Base-by-base conservation (phyloP, 2,329 filamentous ascomycete species). In the Xylariales sp. region DNA sequence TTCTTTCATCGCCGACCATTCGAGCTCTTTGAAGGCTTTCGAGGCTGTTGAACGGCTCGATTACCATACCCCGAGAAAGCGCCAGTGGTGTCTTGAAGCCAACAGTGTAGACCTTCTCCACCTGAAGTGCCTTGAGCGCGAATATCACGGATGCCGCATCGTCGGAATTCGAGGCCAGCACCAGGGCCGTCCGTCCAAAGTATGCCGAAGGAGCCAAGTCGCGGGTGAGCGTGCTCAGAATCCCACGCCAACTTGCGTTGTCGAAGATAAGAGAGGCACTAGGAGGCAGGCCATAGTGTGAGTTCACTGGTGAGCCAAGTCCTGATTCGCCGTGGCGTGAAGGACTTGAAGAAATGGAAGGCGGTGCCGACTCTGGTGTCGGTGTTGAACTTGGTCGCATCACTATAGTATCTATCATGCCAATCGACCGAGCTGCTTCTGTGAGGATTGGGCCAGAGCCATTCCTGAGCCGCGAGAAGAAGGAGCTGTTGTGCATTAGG, bases 191-290 rank as follows among this genome's bases (percentile, higher is more conserved):
- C 35, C 86, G 80, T 31, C 80, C 82, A 49, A 77, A 78, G 60
- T 91, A 94, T 1, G 88, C 87, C 4, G 86, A 89, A 0, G 88
- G 87, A 0, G 89, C 85, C 51, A 90, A 82, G 53, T 94, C 87
- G 16, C 85, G 77, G 4, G 84, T 93, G 44, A 94, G 69, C 1
- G 87, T 89, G 39, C 86, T 84, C 35, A 88, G 73, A 43, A 94
- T 91, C 2, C 87, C 88, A 60, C 88, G 88, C 86, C 88, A 93
- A 11, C 82, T 81, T 9, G 86, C 84, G 51, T 94, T 94, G 53
- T 93, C 87, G 34, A 88, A 84, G 12, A 90, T 68, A 29, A 91
- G 76, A 4, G 68, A 66, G 0, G 73, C 72, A 40, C 70, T 73
- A 9, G 72, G 64, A 2, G 73, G 61, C 3, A 76, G 52, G 2